Base-by-base conservation (phyloP, 345 rosid genomes). In the Sisymbrium irio region DNA sequence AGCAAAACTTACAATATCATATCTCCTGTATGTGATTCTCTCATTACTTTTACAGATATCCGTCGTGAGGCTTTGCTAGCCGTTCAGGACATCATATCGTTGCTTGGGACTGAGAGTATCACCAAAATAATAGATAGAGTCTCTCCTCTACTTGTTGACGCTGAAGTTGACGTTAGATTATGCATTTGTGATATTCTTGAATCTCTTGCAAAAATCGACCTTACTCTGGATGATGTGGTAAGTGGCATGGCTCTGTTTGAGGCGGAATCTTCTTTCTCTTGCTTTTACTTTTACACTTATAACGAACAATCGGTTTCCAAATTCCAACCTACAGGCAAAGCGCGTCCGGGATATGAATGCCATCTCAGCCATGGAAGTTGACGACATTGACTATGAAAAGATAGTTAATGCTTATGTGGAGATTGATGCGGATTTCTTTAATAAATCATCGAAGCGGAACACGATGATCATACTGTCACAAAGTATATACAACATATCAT, bases 311-410 rank as follows among this genome's bases (percentile, higher is more conserved):
- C 62, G 70, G 54, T 61, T 35, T 30, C 9, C 15, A 20, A 62
- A 35, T 54, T 22, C 25, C 25, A 22, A 22, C 51, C 45, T 85
- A 81, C 88, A 95, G 99, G 96, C 92, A 70, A 80, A 83, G 50
- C 82, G 87, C 40, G 22, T 92, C 25, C 69, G 72, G 20, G 83
- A 86, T 66, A 78, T 95, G 84, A 95, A 95, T 69, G 82, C 92
- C 49, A 85, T 84, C 72, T 88, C 97, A 49, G 82, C 82, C 53
- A 61, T 77, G 71, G 98, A 94, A 79, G 75, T 86, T 72, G 97
- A 78, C 49, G 97, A 80, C 66, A 92, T 92, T 74, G 99, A 95
- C 85, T 92, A 86, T 76, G 97, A 92, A 51, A 69, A 71, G 46
- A 78, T 94, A 47, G 67, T 80, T 67, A 74, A 66, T 76, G 90